phyloP scores from a whole-genome alignment of 805 yeast genomes.

The Kluyveromyces lactis region DNA sequence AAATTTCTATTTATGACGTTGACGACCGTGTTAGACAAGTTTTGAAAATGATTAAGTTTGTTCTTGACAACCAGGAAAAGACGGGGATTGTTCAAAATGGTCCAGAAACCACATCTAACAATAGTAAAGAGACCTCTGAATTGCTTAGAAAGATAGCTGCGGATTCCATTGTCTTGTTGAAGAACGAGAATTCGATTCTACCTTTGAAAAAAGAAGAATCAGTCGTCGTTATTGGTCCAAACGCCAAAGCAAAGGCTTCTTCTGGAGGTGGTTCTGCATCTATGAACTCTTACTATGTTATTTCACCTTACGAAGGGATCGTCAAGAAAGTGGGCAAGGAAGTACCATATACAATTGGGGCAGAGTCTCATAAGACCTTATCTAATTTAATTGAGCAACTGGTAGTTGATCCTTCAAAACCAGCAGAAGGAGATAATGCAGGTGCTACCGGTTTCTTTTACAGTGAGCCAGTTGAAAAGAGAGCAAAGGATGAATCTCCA shows the following conservation, averaged over 20 bases:
- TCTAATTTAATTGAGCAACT: conserved; percentile 23
- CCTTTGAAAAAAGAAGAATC: too few species aligned
- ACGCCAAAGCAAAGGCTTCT: conserved; percentile 39
- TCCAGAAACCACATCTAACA: too few species aligned
- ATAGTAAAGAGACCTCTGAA: conserved; percentile 39
- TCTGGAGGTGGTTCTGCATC: too few species aligned
- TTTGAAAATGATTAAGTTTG: conserved; percentile 39
- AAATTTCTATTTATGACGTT: conserved; percentile 31
- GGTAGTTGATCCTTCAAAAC: conserved; percentile 11
- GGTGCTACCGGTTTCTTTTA: conserved; percentile 17
- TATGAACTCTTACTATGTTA: conserved; percentile 38
- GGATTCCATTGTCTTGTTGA: conserved; percentile 48
- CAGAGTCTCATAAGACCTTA: too few species aligned
- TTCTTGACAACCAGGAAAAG: conserved; percentile 29
- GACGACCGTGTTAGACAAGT: conserved; percentile 43
- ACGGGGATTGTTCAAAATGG: conserved; percentile 27
- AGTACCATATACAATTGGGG: conserved; percentile 30
- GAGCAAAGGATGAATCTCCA: conserved; percentile 10
- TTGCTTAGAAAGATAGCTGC: conserved; percentile 37
- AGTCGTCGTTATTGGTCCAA: conserved; percentile 55
- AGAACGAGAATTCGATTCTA: conserved; percentile 39
- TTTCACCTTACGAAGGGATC: conserved; percentile 44
- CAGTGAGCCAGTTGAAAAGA: too few species aligned
- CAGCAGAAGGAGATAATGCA: too few species aligned
- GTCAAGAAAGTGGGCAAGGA: conserved; percentile 18